Percentiles rank a stretch among this genome's conserved stretches.
These are phyloP conservation scores for Croton setiger DNA, from an alignment of 441 rosid genomes.

Conservation along the genomic window DNA sequence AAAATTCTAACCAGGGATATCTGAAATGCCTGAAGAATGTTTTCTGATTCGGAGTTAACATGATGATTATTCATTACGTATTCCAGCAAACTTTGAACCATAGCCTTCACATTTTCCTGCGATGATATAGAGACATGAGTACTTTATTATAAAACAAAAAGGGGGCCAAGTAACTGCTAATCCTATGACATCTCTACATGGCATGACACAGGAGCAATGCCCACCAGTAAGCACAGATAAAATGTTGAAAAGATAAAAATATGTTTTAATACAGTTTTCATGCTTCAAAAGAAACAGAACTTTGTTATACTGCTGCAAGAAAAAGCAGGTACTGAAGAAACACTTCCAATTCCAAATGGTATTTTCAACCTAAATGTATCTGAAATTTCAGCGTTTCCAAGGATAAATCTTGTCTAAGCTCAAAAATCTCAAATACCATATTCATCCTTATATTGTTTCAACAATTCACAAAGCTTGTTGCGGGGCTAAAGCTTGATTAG, in stretches of 20 bases:
- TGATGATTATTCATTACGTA: slow-evolving; percentile 73
- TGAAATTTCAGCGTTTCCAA: neutral
- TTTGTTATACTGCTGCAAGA: neutral
- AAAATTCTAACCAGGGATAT: slow-evolving; percentile 70
- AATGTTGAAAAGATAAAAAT: neutral
- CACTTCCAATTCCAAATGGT: neutral
- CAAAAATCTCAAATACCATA: neutral
- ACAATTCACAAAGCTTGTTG: neutral
- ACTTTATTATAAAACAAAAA: slow-evolving; percentile 5
- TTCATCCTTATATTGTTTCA: slow-evolving; percentile 1
- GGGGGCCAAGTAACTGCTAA: neutral
- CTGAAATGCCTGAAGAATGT: slow-evolving; percentile 80
- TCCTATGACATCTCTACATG: neutral
- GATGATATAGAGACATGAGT: slow-evolving; percentile 26
- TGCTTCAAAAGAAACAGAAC: neutral
- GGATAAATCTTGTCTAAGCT: neutral
- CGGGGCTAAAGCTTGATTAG: neutral
- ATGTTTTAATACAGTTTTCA: neutral
- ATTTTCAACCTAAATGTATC: neutral
- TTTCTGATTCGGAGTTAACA: slow-evolving; percentile 51
- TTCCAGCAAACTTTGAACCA: slow-evolving; percentile 59
- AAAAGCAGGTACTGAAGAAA: neutral
- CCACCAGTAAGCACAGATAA: neutral
- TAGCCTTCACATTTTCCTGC: slow-evolving; percentile 65
- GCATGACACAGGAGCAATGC: neutral